Evolutionary conservation across 352 stramenopile genomes (phyloP), one percentile per base, ranked within the genome.

Genomic region (Globisporangium solare): DNA sequence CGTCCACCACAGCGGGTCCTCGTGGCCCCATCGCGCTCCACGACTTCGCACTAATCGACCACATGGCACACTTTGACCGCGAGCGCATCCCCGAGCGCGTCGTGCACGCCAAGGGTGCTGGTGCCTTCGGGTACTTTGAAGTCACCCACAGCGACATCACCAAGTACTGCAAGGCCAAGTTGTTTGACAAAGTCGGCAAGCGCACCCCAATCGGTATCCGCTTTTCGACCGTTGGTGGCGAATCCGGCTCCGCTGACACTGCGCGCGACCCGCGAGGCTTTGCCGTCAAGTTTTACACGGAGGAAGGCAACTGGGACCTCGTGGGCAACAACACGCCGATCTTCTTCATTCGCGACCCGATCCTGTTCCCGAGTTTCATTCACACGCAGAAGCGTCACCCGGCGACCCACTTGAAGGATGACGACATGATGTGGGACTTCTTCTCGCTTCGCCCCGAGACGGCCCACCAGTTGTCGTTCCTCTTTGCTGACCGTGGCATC

Each of bases 321-420:
- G 89, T 97, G 39, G 89, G 88, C 20, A 95, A 96, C 74, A 97
- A 97, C 68, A 96, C 86, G 54, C 91, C 91, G n/a, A 87, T 97
- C 39, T 97, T 97, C 63, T 97, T 97, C 64, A 89, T 97, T 55
- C 78, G 90, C 17, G 90, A 97, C 62, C 79, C 89, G 6, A 91
- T 96, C 31, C 73, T 95, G 24, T 95, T 95, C 62, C 90, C 90
- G 10, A 87, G 80, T 57, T 94, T 97, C 63, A 97, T 97, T 61
- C 90, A 95, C 68, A 95, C 89, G 45, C 88, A 96, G 66, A 96
- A 97, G 69, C 79, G 89, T 35, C 82, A 97, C 61, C 86, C 90
- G 13, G 67, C 68, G 51, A 95, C 84, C 35, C 82, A 96, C 58
- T 58, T 95, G 18, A 86, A 91, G 46, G 74, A 96, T 42, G 61